Percentiles rank a stretch among this genome's conserved stretches.
These are phyloP conservation scores for Erythrobasidium hasegawianum DNA, from an alignment of 1,284 basidiomycete genomes.

Conservation along the genomic window DNA sequence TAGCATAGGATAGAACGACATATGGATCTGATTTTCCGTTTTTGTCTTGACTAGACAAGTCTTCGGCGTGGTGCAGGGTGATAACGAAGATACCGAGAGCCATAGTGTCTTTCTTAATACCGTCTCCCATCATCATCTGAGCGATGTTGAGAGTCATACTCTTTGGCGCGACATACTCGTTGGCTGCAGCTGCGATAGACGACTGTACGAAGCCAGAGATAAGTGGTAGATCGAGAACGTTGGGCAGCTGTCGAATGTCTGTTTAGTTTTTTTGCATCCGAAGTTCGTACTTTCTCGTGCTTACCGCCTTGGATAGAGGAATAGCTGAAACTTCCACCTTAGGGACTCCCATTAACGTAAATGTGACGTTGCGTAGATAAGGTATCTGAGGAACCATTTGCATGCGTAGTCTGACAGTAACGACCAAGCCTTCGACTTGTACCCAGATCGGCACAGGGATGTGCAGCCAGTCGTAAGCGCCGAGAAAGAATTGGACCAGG, in stretches of 20 bases:
- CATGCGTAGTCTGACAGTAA: slow-evolving; percentile 68
- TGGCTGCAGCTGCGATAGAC: slow-evolving; percentile 63
- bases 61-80: slow-evolving; percentile 62
- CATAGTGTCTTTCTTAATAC: slow-evolving; percentile 60
- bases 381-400: slow-evolving; percentile 62
- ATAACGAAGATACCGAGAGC: slow-evolving; percentile 66
- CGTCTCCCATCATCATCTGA: slow-evolving; percentile 60
- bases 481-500: slow-evolving; percentile 45
- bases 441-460: slow-evolving; percentile 60
- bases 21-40: slow-evolving; percentile 61
- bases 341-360: slow-evolving; percentile 74
- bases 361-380: slow-evolving; percentile 51
- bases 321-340: slow-evolving; percentile 68
- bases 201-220: slow-evolving; percentile 71
- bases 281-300: too few species aligned
- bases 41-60: slow-evolving; percentile 61
- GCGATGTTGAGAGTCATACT: slow-evolving; percentile 56
- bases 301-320: slow-evolving; percentile 58
- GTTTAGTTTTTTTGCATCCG: too few species aligned
- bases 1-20: slow-evolving; percentile 56
- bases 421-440: slow-evolving; percentile 69
- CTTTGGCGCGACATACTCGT: slow-evolving; percentile 63
- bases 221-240: slow-evolving; percentile 74
- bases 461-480: slow-evolving; percentile 55
- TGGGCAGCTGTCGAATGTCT: too few species aligned